phyloP scores from a whole-genome alignment of 106 monocot genomes.

The Phalaenopsis aphrodite region DNA sequence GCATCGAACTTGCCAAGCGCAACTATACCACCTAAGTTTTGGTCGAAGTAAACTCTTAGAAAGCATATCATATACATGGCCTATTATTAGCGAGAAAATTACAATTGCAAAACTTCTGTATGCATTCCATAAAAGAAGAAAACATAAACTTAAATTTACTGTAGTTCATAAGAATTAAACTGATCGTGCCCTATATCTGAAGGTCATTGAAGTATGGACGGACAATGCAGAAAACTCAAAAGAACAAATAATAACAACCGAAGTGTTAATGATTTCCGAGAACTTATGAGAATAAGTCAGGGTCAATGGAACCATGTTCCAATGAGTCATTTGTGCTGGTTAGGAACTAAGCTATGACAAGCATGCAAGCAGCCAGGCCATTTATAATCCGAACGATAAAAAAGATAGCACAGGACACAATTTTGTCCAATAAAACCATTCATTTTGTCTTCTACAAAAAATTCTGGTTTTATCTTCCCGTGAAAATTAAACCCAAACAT shows the following conservation, averaged over 20 bases:
- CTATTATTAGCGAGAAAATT: not conserved
- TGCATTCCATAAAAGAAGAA: not conserved
- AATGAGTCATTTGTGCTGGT: not conserved
- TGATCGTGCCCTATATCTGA: too few relatives aligned
- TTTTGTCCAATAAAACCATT: not conserved
- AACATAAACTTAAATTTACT: not conserved
- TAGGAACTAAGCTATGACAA: not conserved
- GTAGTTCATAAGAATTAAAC: not conserved
- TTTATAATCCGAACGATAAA: not conserved
- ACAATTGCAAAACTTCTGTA: not conserved
- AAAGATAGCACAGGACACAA: not conserved
- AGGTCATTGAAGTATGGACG: too few relatives aligned
- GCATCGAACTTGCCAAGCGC: constrained; percentile 98
- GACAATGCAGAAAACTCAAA: not conserved
- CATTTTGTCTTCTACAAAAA: not conserved
- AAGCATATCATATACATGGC: not conserved
- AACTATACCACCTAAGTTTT: constrained; percentile 79
- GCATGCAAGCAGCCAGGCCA: not conserved
- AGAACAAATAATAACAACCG: not conserved
- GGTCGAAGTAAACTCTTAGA: not conserved
- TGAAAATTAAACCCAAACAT: not conserved
- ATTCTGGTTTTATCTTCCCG: not conserved
- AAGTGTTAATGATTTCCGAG: not conserved
- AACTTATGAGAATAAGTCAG: not conserved
- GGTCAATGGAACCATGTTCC: not conserved